Evolutionary conservation across 1,284 basidiomycete genomes (phyloP).

Genomic region (Boletus smithii): DNA sequence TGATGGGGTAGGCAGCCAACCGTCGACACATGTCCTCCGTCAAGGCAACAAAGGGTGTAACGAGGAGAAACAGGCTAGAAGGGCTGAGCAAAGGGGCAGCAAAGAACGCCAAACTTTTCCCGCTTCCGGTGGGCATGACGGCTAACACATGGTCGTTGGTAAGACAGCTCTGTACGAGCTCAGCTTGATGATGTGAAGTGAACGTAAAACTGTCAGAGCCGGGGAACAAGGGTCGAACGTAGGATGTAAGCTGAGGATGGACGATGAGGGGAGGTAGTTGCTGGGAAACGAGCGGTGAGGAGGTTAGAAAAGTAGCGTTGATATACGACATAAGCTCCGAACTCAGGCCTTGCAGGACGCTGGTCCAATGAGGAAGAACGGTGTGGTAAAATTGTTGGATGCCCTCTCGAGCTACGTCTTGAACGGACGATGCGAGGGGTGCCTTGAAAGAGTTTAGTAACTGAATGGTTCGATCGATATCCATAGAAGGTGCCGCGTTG

Average conservation of each 20-base stretch:
- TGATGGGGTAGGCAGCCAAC: background rate
- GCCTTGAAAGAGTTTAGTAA: background rate
- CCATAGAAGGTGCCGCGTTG: too few species aligned
- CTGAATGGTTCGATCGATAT: background rate
- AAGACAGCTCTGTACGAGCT: conserved; percentile 1
- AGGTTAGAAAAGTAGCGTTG: background rate
- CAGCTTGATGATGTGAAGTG: background rate
- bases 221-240: background rate
- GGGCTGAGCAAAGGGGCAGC: conserved; percentile 10
- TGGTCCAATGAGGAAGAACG: conserved; percentile 1
- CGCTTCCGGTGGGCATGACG: conserved; percentile 19
- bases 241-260: background rate
- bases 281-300: background rate
- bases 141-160: conserved; percentile 12
- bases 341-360: background rate
- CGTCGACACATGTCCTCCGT: conserved; percentile 6
- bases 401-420: background rate
- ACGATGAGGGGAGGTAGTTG: background rate
- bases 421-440: background rate
- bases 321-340: background rate
- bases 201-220: background rate
- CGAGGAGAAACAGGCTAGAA: conserved; percentile 20
- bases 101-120: conserved; percentile 23
- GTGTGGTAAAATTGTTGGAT: background rate
- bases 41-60: conserved; percentile 14